Base-by-base conservation (phyloP, 2,329 filamentous ascomycete species). In the Fusarium kyushuense region DNA sequence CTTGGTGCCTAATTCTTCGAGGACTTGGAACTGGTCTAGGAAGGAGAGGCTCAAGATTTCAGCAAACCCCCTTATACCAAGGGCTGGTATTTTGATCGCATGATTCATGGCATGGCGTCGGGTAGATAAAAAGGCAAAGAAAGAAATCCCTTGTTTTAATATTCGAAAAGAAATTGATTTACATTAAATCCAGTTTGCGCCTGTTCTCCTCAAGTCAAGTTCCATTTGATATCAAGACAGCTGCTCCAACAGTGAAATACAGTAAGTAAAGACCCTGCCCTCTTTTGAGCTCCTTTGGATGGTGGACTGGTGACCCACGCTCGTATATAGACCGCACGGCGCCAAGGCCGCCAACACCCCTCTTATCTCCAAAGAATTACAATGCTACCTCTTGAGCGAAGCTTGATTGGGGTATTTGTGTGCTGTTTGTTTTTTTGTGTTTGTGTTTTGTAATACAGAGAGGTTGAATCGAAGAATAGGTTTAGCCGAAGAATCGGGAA, bases 401-500 rank as follows among this genome's bases (percentile, higher is more conserved):
- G 41, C 23, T 58, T 51, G 43, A 16, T 56, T 11, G 33, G 65
- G 60, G 63, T 54, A 60, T 54, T 45, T 46, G 30, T 46, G 42
- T 43, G 25, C 54, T 51, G 33, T 46, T 58, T 23, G 30, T 17
- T 35, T 54, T 35, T 62, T 63, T 29, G 32, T 27, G 58, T 54
- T 43, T 53, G 38, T 32, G 49, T 57, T 59, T 30, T 49, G 46
- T 49, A 33, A 46, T 63, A 48, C 40, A 60, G 25, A 49, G 35
- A 49, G 32, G 21, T 13, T 13, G 27, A 33, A 45, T 46, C 30
- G 41, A 45, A 41, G 27, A 48, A 25, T 13, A 35, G 38, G 32
- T 25, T 69, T 75, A 81, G 29, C 72, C 69, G 75, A 86, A 85
- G 78, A 88, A 82, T 72, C 85, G 84, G 42, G 85, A 84, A 64